Conservation (phyloP, 2,329 filamentous ascomycete species). For the Fusarium verticillioides region DNA sequence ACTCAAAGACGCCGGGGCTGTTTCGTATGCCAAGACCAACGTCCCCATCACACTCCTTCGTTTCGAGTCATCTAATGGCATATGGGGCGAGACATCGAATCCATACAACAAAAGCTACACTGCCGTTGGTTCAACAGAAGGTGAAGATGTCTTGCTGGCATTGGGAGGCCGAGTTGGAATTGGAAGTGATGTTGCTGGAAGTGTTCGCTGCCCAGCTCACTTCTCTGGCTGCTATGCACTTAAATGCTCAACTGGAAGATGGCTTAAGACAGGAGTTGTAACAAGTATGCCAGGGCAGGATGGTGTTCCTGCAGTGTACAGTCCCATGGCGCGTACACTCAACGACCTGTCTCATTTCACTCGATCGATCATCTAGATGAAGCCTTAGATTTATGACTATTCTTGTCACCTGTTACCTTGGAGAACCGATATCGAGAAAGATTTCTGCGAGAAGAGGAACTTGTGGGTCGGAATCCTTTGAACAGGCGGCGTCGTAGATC, state of each 20-base stretch:
- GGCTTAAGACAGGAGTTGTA: constrained; percentile 85
- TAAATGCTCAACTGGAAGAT: constrained; percentile 87
- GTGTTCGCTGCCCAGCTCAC: constrained; percentile 86
- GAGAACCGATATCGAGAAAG: constrained; percentile 70
- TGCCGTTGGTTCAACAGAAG: constrained; percentile 89
- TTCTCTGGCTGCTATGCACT: constrained; percentile 91
- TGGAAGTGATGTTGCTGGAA: constrained; percentile 91
- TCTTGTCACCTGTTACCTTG: constrained; percentile 87
- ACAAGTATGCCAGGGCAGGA: constrained; percentile 96
- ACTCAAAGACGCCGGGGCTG: constrained; percentile 86
- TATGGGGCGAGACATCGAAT: constrained; percentile 87
- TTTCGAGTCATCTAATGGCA: constrained; percentile 80
- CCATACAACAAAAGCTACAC: constrained; percentile 87
- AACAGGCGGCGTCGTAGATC: constrained; percentile 85
- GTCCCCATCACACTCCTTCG: constrained; percentile 86
- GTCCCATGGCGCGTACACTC: constrained; percentile 89
- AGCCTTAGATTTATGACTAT: constrained; percentile 90
- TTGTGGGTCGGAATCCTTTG: constrained; percentile 77
- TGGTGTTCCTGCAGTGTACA: constrained; percentile 88
- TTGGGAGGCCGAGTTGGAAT: constrained; percentile 88
- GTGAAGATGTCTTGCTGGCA: constrained; percentile 84
- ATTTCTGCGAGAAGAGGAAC: constrained; percentile 56
- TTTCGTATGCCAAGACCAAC: constrained; percentile 95
- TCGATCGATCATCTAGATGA: constrained; percentile 78
- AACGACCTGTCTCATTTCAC: constrained; percentile 88